A percentile compares a stretch with the other conserved stretches of the same genome.
These are phyloP conservation scores for Annona cherimola DNA, from an alignment of 164 flowering plant genomes.

Conservation along the genomic window DNA sequence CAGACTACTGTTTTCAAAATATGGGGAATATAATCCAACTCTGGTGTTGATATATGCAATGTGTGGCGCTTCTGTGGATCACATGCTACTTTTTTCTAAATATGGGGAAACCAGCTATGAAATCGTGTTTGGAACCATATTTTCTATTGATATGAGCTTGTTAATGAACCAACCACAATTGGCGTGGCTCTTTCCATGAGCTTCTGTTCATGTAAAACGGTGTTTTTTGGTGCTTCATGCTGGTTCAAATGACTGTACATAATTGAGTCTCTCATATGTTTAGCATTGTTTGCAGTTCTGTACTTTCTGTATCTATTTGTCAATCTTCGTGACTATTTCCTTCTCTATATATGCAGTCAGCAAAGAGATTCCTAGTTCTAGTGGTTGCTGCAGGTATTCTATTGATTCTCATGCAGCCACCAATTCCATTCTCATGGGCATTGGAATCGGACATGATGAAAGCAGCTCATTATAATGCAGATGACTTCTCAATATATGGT, in stretches of 20 bases:
- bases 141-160: no score
- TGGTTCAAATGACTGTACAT: neutral
- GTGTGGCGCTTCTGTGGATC: no score
- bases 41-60: no score
- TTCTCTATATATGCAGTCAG: slow-evolving; percentile 49
- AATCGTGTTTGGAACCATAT: no score
- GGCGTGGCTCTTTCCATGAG: neutral
- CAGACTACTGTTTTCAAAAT: no score
- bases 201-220: neutral
- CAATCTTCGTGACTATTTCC: neutral
- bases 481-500: slow-evolving; percentile 94
- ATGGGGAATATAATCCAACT: no score
- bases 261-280: neutral
- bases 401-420: slow-evolving; percentile 83
- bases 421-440: slow-evolving; percentile 73
- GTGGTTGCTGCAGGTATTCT: slow-evolving; percentile 84
- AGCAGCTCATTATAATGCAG: slow-evolving; percentile 77
- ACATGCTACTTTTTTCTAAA: no score
- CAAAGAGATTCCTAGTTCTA: slow-evolving; percentile 80
- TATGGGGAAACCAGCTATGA: no score
- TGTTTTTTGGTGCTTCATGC: neutral
- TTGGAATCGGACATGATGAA: slow-evolving; percentile 77
- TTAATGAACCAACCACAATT: no score
- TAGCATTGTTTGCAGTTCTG: neutral
- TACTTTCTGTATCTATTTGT: neutral